Evolutionary conservation across 2,329 filamentous ascomycete genomes (phyloP).

Genomic region (Calonectria crousiana): DNA sequence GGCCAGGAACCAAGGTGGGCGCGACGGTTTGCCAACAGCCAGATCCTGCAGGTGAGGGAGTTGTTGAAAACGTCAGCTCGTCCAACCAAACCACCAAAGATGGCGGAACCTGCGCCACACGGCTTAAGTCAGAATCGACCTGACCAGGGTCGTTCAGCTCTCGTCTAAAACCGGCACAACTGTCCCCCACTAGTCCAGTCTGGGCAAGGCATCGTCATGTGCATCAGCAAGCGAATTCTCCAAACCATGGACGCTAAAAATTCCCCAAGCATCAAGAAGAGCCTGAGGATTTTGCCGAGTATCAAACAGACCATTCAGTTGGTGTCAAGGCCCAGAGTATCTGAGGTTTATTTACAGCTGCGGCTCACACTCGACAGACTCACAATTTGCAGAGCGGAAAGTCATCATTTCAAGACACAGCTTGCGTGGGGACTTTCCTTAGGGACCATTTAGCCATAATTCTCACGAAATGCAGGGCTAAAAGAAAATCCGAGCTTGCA

Average conservation of each 20-base stretch:
- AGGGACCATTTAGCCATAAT: neutral
- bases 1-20: neutral
- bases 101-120: neutral
- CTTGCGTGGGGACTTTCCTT: neutral
- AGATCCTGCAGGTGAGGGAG: neutral
- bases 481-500: neutral
- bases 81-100: neutral
- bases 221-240: neutral
- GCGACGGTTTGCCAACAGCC: neutral
- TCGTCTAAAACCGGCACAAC: neutral
- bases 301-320: too few relatives aligned
- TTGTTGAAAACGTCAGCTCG: neutral
- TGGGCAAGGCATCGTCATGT: neutral
- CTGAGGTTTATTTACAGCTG: too few relatives aligned
- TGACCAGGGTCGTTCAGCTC: neutral
- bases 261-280: neutral
- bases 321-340: too few relatives aligned
- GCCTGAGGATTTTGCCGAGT: too few relatives aligned
- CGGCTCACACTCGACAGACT: too few relatives aligned
- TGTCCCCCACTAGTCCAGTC: neutral
- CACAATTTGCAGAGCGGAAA: too few relatives aligned
- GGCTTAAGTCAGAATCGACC: neutral
- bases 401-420: too few relatives aligned
- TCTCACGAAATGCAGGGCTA: neutral
- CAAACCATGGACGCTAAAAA: neutral